Evolutionary conservation across 2,329 filamentous ascomycete species (phyloP).

Genomic region (Spiromastix sp.): DNA sequence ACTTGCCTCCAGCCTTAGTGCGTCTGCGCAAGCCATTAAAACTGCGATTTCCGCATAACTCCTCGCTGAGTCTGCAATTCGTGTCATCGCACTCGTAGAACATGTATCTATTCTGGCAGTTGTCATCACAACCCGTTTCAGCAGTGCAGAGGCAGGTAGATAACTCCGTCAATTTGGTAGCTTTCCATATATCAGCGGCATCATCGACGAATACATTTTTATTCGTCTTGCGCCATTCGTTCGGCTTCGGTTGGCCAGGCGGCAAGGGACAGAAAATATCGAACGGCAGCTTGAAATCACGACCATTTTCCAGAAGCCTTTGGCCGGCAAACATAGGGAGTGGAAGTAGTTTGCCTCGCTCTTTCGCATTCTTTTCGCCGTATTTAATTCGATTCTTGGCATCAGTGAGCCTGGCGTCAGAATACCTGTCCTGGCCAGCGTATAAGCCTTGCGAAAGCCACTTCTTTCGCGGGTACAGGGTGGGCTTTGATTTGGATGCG

Average conservation of each 20-base stretch:
- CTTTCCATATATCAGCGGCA: constrained; percentile 70
- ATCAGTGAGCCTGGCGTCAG: constrained; percentile 38
- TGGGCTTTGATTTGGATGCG: constrained; percentile 12
- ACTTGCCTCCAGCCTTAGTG: constrained; percentile 69
- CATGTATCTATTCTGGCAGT: constrained; percentile 93
- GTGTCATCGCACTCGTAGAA: constrained; percentile 88
- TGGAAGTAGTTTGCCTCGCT: constrained; percentile 43
- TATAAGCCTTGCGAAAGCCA: constrained; percentile 80
- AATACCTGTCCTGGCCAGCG: constrained; percentile 59
- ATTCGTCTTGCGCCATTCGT: constrained; percentile 85
- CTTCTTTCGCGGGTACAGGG: constrained; percentile 48
- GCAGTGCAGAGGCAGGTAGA: constrained; percentile 68
- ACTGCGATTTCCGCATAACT: constrained; percentile 71
- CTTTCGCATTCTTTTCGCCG: constrained; percentile 21
- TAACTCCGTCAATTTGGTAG: constrained; percentile 61
- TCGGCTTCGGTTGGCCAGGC: constrained; percentile 76
- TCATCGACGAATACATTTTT: constrained; percentile 90
- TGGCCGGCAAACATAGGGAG: constrained; percentile 70
- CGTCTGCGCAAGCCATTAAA: constrained; percentile 72
- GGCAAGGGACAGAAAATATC: constrained; percentile 83
- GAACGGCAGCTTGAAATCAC: constrained; percentile 81
- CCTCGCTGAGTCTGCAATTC: constrained; percentile 73
- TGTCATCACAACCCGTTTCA: constrained; percentile 73
- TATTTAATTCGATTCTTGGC: constrained; percentile 28
- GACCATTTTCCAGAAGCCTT: constrained; percentile 57